Evolutionary conservation across 2,329 filamentous ascomycete species (phyloP), one percentile per base, ranked within the genome.

Genomic region (Verticillium longisporum): DNA sequence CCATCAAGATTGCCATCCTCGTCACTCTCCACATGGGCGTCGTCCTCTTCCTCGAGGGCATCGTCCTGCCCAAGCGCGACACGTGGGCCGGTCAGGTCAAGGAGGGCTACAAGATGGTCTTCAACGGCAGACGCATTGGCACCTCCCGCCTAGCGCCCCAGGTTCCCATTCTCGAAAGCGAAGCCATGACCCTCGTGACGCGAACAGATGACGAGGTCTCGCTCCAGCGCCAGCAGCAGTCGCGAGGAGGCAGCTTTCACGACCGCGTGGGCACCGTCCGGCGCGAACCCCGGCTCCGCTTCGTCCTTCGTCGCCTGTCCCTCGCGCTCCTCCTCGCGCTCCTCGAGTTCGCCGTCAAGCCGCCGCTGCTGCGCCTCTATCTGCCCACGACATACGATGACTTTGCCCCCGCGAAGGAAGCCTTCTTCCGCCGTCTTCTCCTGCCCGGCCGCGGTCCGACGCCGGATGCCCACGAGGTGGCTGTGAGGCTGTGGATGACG

Each of bases 371-470:
- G n/a, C 15, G 4, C 9, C 2, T 34, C 6, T 11, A 36, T 6
- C 50, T 59, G 7, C n/a, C 41, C 38, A 21, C 13, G 57, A 36
- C 10, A 4, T 34, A 59, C 41, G 31, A 54, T 1, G 61, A 62
- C 10, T n/a, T 56, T 6, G 3, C 21, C 1, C 32, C 18, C 4
- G 9, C 57, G 7, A 60, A 64, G 50, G 13, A n/a, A 1, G 9
- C 10, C 2, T 64, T 58, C 55, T 54, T 64, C 37, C 60, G 60
- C 10, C 62, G 63, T 11, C 36, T 64, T 4, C n/a, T 53, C n/a
- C 45, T 53, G 4, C 6, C 59, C 14, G 36, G 55, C 2, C 26
- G 61, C 11, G 38, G 34, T 3, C 26, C 54, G 7, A 11, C 6
- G 54, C 54, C 26, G 6, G 26, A 33, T 1, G 6, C 3, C 2